Base-by-base conservation (phyloP, 768 basidiomycete species). In the Lactifluus piperatus region DNA sequence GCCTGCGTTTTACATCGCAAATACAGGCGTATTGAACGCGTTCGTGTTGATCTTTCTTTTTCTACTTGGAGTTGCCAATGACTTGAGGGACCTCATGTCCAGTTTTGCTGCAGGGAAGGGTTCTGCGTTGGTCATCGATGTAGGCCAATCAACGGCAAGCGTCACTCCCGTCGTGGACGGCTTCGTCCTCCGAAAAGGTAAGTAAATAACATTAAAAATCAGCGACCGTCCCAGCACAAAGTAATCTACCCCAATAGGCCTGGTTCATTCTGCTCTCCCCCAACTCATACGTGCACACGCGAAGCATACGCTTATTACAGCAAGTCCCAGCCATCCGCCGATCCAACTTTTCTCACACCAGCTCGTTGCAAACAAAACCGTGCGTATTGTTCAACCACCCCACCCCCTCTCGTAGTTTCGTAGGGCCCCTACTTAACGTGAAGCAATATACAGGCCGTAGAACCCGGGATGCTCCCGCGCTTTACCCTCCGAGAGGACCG, bases 21-120 rank as follows among this genome's bases (percentile, higher is more conserved):
- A 97, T 69, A 89, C 89, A 24, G 88, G 91, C 22, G 95, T 98
- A 14, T 74, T 98, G 56, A 94, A 91, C 69, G 88, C 95, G 92
- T 97, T 11, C 46, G 26, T 41, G 27, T 29, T 13, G 20, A 41
- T 48, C 30, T 34, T 1, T 30, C 16, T 32, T n/a, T 57, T 54
- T 5, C n/a, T 13, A 55, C 53, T 55, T 7, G 34, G 34, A 9
- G 45, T 45, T 2, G 32, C 5, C 16, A n/a, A 20, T 50, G 30
- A 51, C 24, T 10, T 22, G 27, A n/a, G n/a, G n/a, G n/a, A n/a
- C n/a, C 13, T 1, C 16, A 43, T 43, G 5, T 45, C 34, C 30
- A 97, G 94, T 3, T 99, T 99, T 71, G 91, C 95, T 16, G 88
- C 94, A 53, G 97, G 97, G 29, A 94, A 92, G 69, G 94, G 94